Evolutionary conservation across 2,329 filamentous ascomycete genomes (phyloP).

Genomic region (Colletotrichum somersetense): DNA sequence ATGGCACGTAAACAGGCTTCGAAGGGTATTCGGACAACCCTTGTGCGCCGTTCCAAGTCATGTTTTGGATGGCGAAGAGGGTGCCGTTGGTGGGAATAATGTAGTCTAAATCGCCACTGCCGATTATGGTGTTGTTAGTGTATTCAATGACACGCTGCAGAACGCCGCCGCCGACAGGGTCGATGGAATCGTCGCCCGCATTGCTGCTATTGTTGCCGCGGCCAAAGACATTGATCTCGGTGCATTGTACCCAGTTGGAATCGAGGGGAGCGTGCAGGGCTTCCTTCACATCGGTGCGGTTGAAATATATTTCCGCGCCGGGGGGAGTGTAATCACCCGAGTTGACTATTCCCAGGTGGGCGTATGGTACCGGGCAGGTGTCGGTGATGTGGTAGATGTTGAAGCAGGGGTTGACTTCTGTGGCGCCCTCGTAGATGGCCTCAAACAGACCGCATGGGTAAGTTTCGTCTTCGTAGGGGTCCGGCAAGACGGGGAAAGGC

Average conservation of each 20-base stretch:
- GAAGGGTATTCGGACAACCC: constrained; percentile 69
- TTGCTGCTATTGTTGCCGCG: constrained; percentile 32
- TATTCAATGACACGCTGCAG: constrained; percentile 48
- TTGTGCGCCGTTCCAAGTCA: constrained; percentile 76
- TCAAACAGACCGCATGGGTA: constrained; percentile 68
- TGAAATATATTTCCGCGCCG: constrained; percentile 76
- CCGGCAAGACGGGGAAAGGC: constrained; percentile 64
- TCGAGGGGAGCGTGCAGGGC: constrained; percentile 73
- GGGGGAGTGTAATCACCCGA: constrained; percentile 72
- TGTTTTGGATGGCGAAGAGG: constrained; percentile 75
- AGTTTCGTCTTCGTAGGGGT: constrained; percentile 53
- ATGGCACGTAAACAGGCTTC: constrained; percentile 34
- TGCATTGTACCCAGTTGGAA: constrained; percentile 47
- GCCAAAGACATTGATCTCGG: constrained; percentile 46
- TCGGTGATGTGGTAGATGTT: constrained; percentile 82
- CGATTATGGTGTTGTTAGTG: constrained; percentile 51
- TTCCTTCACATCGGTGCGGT: constrained; percentile 76
- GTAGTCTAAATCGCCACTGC: constrained; percentile 55
- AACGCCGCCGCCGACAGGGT: constrained; percentile 33
- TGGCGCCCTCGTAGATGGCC: constrained; percentile 66
- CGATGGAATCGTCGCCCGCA: constrained; percentile 31
- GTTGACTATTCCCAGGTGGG: constrained; percentile 78
- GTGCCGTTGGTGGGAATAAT: constrained; percentile 73
- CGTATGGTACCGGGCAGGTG: constrained; percentile 78
- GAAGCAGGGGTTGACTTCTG: constrained; percentile 80